These are phyloP conservation scores for Guadua angustifolia DNA, from an alignment of 176 grass and related monocot species.

Conservation along the genomic window DNA sequence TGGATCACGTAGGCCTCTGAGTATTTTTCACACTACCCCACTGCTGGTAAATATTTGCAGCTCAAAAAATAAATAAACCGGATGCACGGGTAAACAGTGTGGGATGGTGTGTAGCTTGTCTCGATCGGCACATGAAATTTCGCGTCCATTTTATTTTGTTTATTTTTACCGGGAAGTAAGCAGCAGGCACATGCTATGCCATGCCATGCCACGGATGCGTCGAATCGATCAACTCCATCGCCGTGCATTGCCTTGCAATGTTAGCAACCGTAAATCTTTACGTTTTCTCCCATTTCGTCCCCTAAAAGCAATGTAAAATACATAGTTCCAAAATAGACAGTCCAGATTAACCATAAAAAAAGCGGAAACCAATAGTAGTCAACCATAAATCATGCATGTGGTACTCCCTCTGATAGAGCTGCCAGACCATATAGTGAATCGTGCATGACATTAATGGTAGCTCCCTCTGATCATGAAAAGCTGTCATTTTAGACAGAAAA, in stretches of 20 bases:
- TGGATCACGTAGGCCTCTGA: too few species aligned
- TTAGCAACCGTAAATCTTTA: slow-evolving; percentile 14
- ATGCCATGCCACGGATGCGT: not conserved
- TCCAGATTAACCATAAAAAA: not conserved
- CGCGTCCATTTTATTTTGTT: not conserved
- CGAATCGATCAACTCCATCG: not conserved
- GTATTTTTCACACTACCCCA: too few species aligned
- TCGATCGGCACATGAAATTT: slow-evolving; percentile 10
- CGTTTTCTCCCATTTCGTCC: not conserved
- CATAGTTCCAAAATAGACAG: not conserved
- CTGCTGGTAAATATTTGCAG: too few species aligned
- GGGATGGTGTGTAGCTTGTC: slow-evolving; percentile 47
- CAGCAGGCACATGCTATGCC: slow-evolving; percentile 34
- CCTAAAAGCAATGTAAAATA: not conserved
- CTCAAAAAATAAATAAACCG: not conserved
- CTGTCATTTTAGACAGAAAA: too few species aligned
- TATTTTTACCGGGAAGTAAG: slow-evolving; percentile 34
- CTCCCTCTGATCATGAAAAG: too few species aligned
- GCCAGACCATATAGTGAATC: too few species aligned
- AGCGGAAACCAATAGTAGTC: too few species aligned
- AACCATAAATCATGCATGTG: not conserved
- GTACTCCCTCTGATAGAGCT: too few species aligned
- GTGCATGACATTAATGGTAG: too few species aligned
- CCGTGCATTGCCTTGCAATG: slow-evolving; percentile 16
- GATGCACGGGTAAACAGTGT: slow-evolving; percentile 49